Evolutionary conservation across 306 rosid genomes (phyloP).

Genomic region (Quercus mongolica): DNA sequence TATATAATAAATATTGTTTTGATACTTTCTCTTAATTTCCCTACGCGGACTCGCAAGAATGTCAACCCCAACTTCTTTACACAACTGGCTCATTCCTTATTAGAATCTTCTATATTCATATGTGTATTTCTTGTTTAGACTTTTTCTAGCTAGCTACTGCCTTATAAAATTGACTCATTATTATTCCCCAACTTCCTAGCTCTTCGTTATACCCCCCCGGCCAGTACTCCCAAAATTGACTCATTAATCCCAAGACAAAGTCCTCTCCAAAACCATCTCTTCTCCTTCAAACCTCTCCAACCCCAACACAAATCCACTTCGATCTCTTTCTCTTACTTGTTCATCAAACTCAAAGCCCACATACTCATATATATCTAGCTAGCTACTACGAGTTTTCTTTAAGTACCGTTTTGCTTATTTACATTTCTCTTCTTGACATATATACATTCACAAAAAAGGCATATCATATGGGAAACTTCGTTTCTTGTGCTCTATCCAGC

Average conservation of each 20-base stretch:
- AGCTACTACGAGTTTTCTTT: too few relatives aligned
- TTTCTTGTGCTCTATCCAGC: conserved; percentile 56
- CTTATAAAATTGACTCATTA: not conserved
- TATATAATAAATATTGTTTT: too few relatives aligned
- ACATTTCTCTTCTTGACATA: not conserved
- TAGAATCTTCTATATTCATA: conserved; percentile 6
- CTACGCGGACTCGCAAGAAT: conserved; percentile 23
- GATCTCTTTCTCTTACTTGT: not conserved
- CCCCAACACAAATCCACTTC: not conserved
- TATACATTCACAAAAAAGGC: not conserved
- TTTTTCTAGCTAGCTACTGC: not conserved
- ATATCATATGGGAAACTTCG: conserved; percentile 74
- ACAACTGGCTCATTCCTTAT: conserved; percentile 9
- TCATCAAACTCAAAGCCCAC: too few relatives aligned
- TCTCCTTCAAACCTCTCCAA: not conserved
- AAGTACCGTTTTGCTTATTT: not conserved
- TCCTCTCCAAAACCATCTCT: too few relatives aligned
- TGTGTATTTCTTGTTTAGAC: not conserved
- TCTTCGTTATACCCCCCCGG: too few relatives aligned
- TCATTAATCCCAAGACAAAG: too few relatives aligned
- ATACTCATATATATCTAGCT: too few relatives aligned
- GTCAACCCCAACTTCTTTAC: not conserved
- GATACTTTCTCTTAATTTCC: not conserved
- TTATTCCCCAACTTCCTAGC: not conserved
- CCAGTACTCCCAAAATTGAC: too few relatives aligned